Conservation (phyloP, 306 rosid species). For the Quercus bicolor region DNA sequence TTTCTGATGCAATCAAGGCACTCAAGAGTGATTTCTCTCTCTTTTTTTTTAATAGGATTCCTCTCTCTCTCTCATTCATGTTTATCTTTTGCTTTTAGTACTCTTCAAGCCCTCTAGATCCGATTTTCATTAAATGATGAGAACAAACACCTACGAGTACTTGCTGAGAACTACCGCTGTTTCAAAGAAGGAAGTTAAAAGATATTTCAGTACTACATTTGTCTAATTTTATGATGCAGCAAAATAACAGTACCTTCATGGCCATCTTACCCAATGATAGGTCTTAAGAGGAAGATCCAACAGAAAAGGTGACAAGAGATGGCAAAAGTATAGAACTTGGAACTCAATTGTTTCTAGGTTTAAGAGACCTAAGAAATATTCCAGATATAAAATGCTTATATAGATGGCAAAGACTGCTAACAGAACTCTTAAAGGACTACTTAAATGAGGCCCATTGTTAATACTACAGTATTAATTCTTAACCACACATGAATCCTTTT, state of each 20-base stretch:
- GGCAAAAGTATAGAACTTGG: background rate
- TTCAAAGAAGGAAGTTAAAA: background rate
- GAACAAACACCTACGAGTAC: background rate
- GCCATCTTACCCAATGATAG: background rate
- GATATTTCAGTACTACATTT: background rate
- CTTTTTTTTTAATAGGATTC: background rate
- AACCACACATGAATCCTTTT: background rate
- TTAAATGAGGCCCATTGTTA: background rate
- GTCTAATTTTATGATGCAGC: background rate
- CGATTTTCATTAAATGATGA: background rate
- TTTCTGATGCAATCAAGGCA: background rate
- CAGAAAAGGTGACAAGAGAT: background rate
- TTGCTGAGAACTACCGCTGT: background rate
- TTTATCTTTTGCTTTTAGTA: no score
- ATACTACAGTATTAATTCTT: background rate
- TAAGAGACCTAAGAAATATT: background rate
- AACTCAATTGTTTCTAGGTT: background rate
- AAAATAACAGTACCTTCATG: background rate
- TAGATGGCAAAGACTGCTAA: background rate
- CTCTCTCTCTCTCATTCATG: no score
- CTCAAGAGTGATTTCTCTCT: no score
- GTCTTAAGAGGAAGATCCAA: background rate
- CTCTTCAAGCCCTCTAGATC: background rate
- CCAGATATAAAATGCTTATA: background rate
- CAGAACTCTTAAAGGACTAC: background rate